Evolutionary conservation across 306 rosid genomes (phyloP).

Genomic region (Betula pendula): DNA sequence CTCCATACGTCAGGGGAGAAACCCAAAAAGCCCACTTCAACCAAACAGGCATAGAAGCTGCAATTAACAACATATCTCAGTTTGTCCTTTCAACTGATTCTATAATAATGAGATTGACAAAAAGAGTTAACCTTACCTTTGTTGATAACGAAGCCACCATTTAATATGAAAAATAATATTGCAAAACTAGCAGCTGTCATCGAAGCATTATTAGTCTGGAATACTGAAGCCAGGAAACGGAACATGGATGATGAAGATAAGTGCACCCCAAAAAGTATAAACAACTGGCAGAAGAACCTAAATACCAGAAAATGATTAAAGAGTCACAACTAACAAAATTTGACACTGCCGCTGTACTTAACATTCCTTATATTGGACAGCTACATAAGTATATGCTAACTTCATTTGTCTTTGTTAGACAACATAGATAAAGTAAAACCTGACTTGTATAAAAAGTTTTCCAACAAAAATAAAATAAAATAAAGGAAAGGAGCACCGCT

Average conservation of each 20-base stretch:
- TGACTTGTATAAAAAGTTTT: neutral
- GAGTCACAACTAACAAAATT: neutral
- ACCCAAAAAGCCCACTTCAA: conserved; percentile 38
- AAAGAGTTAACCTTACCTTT: conserved; percentile 20
- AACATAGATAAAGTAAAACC: neutral
- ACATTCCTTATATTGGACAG: neutral
- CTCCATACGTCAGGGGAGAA: conserved; percentile 38
- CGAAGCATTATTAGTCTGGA: conserved; percentile 24
- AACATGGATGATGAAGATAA: conserved; percentile 39
- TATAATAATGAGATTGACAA: neutral
- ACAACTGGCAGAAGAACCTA: conserved; percentile 45
- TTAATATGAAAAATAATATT: conserved; percentile 9
- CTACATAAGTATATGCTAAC: neutral
- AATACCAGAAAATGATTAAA: neutral
- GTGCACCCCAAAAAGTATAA: conserved; percentile 32
- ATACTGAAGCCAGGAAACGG: conserved; percentile 37
- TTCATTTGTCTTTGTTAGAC: neutral
- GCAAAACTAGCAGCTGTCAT: conserved; percentile 28
- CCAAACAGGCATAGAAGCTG: conserved; percentile 44
- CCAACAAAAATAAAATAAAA: neutral
- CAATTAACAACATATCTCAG: neutral
- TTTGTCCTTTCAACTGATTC: neutral
- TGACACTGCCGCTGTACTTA: neutral
- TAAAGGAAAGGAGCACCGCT: neutral
- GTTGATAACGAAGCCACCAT: conserved; percentile 39